A percentile compares a stretch with the other conserved stretches of the same genome.
Conservation (phyloP, 148 eudicot genomes). For the Mesembryanthemum crystallinum region DNA sequence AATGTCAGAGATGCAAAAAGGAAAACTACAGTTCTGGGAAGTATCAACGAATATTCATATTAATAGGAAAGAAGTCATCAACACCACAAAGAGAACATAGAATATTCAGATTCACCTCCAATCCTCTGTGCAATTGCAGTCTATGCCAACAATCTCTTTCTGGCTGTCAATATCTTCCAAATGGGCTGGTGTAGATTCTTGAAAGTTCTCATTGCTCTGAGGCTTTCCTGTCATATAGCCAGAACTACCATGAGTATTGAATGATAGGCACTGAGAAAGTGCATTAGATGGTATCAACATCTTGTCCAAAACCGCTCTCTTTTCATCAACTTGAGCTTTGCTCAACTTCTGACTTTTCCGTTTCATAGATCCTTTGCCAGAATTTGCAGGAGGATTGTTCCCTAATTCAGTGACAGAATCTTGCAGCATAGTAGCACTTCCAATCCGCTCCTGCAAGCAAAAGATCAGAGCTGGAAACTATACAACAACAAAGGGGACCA, state of each 20-base stretch:
- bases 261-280: constrained; percentile 31
- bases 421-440: constrained; percentile 32
- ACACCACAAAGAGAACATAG: not conserved
- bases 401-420: constrained; percentile 35
- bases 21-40: not conserved
- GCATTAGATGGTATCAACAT: constrained; percentile 15
- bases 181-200: constrained; percentile 25
- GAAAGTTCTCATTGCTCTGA: constrained; percentile 29
- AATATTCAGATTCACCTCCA: constrained; percentile 40
- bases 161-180: constrained; percentile 25
- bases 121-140: constrained; percentile 29
- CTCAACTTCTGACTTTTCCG: constrained; percentile 36
- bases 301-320: constrained; percentile 31
- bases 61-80: not conserved
- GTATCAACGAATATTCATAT: not conserved
- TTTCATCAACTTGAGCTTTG: constrained; percentile 29
- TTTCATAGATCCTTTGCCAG: constrained; percentile 27
- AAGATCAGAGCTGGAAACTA: not conserved
- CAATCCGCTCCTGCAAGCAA: constrained; percentile 54
- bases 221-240: constrained; percentile 22
- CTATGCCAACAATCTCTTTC: constrained; percentile 39
- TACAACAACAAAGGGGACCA: not conserved
- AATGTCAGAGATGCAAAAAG: not conserved
- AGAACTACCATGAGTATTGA: constrained; percentile 23
- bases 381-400: constrained; percentile 31